Evolutionary conservation across 106 monocot species (phyloP).

Genomic region (Acanthochlamys bracteata): DNA sequence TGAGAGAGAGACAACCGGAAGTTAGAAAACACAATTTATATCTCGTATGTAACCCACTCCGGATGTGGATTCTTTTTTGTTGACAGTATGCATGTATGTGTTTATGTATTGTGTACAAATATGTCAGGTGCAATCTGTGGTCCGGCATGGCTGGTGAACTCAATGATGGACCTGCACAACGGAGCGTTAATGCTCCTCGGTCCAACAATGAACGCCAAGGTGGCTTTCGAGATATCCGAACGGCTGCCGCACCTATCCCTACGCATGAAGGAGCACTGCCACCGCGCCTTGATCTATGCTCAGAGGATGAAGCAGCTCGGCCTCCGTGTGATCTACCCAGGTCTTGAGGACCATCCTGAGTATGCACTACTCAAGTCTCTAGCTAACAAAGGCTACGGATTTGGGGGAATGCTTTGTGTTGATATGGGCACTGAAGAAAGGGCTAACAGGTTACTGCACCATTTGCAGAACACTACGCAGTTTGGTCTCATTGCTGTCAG

Average conservation of each 20-base stretch:
- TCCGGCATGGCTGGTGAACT: slow-evolving; percentile 59
- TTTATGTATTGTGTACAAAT: no score
- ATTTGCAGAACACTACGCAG: slow-evolving; percentile 84
- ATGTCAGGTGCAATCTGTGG: slow-evolving; percentile 81
- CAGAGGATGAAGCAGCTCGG: slow-evolving; percentile 58
- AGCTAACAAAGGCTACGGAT: slow-evolving; percentile 78
- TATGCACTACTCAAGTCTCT: slow-evolving; percentile 57
- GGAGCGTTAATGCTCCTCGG: slow-evolving; percentile 84
- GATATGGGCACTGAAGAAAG: slow-evolving; percentile 90
- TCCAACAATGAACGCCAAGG: slow-evolving; percentile 94
- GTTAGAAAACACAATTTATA: no score
- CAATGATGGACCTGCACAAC: slow-evolving; percentile 89
- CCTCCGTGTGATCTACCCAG: slow-evolving; percentile 86
- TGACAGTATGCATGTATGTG: no score
- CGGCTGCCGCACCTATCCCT: slow-evolving; percentile 81
- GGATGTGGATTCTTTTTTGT: no score
- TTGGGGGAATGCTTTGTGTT: slow-evolving; percentile 87
- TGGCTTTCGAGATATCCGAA: slow-evolving; percentile 86
- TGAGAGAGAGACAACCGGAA: no score
- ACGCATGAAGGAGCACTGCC: slow-evolving; percentile 91
- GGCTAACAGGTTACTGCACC: slow-evolving; percentile 79
- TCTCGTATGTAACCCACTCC: no score
- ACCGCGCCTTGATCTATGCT: slow-evolving; percentile 53
- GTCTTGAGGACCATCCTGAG: slow-evolving; percentile 70
- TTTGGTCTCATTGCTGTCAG: slow-evolving; percentile 98